Base-by-base conservation (phyloP, 2,329 filamentous ascomycete species). In the Fusarium metavorans region DNA sequence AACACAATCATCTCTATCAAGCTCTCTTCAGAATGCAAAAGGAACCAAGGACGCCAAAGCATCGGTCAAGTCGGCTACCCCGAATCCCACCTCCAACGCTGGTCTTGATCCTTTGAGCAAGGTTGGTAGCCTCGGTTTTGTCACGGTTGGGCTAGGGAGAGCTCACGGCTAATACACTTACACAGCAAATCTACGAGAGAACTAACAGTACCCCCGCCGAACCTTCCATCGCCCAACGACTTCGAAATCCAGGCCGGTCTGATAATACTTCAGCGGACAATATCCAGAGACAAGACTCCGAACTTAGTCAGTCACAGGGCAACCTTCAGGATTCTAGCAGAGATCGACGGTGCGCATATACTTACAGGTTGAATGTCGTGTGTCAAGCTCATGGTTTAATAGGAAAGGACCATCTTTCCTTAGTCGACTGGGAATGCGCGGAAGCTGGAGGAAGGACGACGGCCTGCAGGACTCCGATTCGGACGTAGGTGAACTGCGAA, bases 321-420 rank as follows among this genome's bases (percentile, higher is more conserved):
- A 80, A 60, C 73, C 81, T 71, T 83, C 86, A 81, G 59, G 89
- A 91, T 77, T 79, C 79, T 34, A 77, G 76, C 60, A 92, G 87
- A 81, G 92, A 93, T 70, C 93, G 92, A 84, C 93, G 89, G 92
- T 93, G 84, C 62, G 79, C 56, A 96, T 50, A 23, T 32, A 25
- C 16, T n/a, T 25, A 20, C 18, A n/a, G 27, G 25, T 18, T 23
- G 30, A 18, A 32, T 45, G 30, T 32, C 35, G 41, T 45, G 41
- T 50, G 48, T 20, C n/a, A n/a, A 58, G 70, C 73, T 76, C 43
- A 76, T 58, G 13, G 32, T 56, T 25, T 25, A 20, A 30, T 43
- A 97, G 93, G 83, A 98, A 98, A 85, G 93, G 94, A 32, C 91
- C 93, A 20, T 98, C 95, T 16, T 98, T 99, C 81, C 89, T 99